A percentile compares a stretch with the other conserved stretches of the same genome.
These are phyloP conservation scores for Achlya hypogyna DNA, from an alignment of 352 stramenopile species.

Conservation along the genomic window DNA sequence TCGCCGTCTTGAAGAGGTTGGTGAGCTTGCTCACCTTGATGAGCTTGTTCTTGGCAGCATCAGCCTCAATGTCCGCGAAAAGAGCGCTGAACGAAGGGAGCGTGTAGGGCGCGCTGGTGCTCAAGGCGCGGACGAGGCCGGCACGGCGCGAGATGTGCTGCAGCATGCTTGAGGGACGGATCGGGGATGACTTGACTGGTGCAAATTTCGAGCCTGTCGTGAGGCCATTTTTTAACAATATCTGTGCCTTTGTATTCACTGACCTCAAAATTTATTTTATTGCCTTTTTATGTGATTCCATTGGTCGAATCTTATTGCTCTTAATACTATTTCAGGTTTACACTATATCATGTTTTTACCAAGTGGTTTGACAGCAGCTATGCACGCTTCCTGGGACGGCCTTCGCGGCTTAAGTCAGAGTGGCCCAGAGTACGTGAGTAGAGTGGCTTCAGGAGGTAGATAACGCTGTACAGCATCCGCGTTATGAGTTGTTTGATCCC, in stretches of 20 bases:
- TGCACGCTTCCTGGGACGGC: no score
- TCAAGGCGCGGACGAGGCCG: slow-evolving; percentile 1
- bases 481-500: no score
- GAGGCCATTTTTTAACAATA: background rate
- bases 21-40: slow-evolving; percentile 6
- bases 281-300: background rate
- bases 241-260: background rate
- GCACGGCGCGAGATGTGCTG: background rate
- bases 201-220: background rate
- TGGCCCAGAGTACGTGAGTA: no score
- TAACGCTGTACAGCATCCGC: no score
- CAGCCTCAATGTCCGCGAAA: background rate
- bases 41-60: slow-evolving; percentile 6
- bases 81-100: background rate
- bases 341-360: no score
- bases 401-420: no score
- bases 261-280: background rate
- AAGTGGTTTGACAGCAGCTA: no score
- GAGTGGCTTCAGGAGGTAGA: no score
- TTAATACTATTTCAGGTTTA: background rate
- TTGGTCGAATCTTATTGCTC: background rate
- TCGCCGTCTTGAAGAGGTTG: background rate
- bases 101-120: background rate
- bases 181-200: slow-evolving; percentile 14
- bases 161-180: background rate